Base-by-base conservation (phyloP, 2,329 filamentous ascomycete species). In the Aureobasidium sp. region DNA sequence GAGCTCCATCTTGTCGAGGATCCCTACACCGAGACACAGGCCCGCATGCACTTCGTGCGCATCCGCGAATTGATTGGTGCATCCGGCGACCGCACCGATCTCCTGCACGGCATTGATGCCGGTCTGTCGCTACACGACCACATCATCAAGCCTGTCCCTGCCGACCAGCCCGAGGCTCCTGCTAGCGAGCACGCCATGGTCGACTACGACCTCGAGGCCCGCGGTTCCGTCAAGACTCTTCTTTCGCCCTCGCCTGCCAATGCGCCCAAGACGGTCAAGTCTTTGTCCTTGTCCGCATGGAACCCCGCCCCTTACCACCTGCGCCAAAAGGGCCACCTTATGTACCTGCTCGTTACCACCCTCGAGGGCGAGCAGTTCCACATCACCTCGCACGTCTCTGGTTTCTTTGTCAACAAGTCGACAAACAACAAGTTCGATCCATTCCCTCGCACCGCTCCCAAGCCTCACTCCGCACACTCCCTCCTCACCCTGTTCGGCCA, bases 1-100 rank as follows among this genome's bases (percentile, higher is more conserved):
- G 88, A 92, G 70, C 83, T 97, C 63, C 84, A 83, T 60, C 79
- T 99, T 68, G 86, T 97, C 61, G 89, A 97, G 77, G 94, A 99
- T 72, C 90, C 95, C 49, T 99, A 99, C 76, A 99, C 91, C 47
- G 94, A 99, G 79, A 97, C 96, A 79, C 94, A 99, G 78, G 93
- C 94, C 34, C 87, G 95, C 67, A 89, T 99, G 81, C 94, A 99
- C 76, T 80, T 97, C 66, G 86, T 99, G 58, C 84, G 94, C 67
- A 88, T 96, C 65, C 84, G 94, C 66, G 94, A 99, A 73, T 83
- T 99, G 67, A 91, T 99, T 69, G 94, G 94, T 53, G 93, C 93
- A 69, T 87, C 93, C 45, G 91, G 91, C 45, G 86, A 97, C 75
- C 87, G 92, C 64, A 88, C 91, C 61, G 94, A 97, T 74, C 86